These are phyloP conservation scores for Royoungia palumana DNA, from an alignment of 768 basidiomycete species.

Conservation along the genomic window DNA sequence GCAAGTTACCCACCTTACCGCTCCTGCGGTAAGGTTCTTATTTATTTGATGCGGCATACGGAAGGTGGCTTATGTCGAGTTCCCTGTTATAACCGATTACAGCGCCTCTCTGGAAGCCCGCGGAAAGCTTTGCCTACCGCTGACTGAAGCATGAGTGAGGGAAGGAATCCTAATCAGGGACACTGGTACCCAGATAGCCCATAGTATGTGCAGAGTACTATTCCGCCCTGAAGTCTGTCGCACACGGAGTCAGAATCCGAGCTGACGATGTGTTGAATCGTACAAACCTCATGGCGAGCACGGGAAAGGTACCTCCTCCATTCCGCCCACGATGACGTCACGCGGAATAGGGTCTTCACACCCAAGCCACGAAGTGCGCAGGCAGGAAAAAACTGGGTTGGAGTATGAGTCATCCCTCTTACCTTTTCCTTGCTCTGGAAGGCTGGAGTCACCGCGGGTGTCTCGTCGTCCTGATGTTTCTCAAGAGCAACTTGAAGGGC, in stretches of 20 bases:
- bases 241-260: constrained; percentile 3
- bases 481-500: no score
- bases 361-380: constrained; percentile 60
- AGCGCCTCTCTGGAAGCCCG: constrained; percentile 55
- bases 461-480: constrained; percentile 56
- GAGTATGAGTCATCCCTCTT: constrained; percentile 30
- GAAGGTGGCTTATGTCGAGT: constrained; percentile 56
- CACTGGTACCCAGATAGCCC: constrained; percentile 11
- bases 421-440: constrained; percentile 60
- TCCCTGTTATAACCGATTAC: no score
- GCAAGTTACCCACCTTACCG: constrained; percentile 54
- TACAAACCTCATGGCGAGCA: constrained; percentile 52
- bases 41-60: no score
- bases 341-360: constrained; percentile 54
- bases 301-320: constrained; percentile 44
- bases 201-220: no score
- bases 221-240: constrained; percentile 50
- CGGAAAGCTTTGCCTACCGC: constrained; percentile 69
- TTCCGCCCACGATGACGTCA: constrained; percentile 53
- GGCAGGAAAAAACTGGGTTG: no score
- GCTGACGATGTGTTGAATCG: not conserved
- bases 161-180: not conserved
- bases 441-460: constrained; percentile 57
- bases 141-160: constrained; percentile 24
- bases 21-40: no score